A percentile compares a stretch with the other conserved stretches of the same genome.
These are phyloP conservation scores for Echria macrotheca DNA, from an alignment of 495 filamentous ascomycete species.

Conservation along the genomic window DNA sequence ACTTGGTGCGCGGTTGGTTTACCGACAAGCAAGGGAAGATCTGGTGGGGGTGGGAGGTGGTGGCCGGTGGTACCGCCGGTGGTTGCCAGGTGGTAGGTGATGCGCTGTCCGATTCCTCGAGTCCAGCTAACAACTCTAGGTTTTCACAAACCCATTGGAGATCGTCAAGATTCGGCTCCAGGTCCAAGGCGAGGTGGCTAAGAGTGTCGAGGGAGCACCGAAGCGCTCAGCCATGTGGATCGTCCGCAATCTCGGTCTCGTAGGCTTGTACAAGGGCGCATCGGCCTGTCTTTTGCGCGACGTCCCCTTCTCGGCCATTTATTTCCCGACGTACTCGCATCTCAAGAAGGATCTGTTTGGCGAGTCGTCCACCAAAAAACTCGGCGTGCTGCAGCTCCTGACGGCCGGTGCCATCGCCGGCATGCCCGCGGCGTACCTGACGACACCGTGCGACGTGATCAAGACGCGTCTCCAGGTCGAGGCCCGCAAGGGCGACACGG, in stretches of 20 bases:
- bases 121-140: slow-evolving; percentile 40
- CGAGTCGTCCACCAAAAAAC: slow-evolving; percentile 80
- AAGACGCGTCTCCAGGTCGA: slow-evolving; percentile 98
- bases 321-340: slow-evolving; percentile 95
- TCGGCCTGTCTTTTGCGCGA: slow-evolving; percentile 91
- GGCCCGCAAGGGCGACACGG: slow-evolving; percentile 86
- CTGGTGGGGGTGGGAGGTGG: slow-evolving; percentile 61
- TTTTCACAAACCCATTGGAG: slow-evolving; percentile 95
- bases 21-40: slow-evolving; percentile 76
- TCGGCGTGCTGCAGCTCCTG: slow-evolving; percentile 87
- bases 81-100: slow-evolving; percentile 92
- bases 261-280: slow-evolving; percentile 97
- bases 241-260: slow-evolving; percentile 86
- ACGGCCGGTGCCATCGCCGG: slow-evolving; percentile 94
- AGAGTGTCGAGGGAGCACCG: slow-evolving; percentile 74
- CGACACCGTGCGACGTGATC: slow-evolving; percentile 97
- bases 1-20: slow-evolving; percentile 73
- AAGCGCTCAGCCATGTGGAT: slow-evolving; percentile 96
- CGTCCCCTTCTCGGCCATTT: slow-evolving; percentile 96
- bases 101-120: background rate
- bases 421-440: slow-evolving; percentile 97
- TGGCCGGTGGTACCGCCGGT: slow-evolving; percentile 87
- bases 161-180: slow-evolving; percentile 99
- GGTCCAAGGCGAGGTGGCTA: slow-evolving; percentile 92
- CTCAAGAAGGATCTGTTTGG: slow-evolving; percentile 91